phyloP scores from a whole-genome alignment of 2,329 filamentous ascomycete species.

The Dryadomyces quercivorus region DNA sequence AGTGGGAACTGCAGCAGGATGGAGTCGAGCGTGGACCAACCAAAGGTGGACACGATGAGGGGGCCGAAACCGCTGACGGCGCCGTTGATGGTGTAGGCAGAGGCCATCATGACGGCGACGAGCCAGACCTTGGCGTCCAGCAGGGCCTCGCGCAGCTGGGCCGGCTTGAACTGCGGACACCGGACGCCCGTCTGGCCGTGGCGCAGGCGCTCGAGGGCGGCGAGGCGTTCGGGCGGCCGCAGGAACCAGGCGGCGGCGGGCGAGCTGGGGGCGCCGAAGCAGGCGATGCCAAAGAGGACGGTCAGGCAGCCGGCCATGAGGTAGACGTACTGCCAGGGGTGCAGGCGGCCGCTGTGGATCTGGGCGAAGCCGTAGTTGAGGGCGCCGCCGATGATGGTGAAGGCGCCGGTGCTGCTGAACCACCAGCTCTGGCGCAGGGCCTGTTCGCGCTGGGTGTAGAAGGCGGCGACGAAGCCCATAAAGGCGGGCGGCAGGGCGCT shows the following conservation, averaged over 20 bases:
- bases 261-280: constrained; percentile 47
- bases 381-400: constrained; percentile 49
- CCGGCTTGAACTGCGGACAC: constrained; percentile 45
- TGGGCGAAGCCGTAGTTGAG: constrained; percentile 59
- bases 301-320: constrained; percentile 52
- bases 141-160: constrained; percentile 45
- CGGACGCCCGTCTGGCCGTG: constrained; percentile 51
- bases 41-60: constrained; percentile 60
- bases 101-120: constrained; percentile 55
- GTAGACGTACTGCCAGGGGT: constrained; percentile 61
- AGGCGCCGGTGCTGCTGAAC: constrained; percentile 48
- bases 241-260: constrained; percentile 60
- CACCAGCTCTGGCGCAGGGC: constrained; percentile 53
- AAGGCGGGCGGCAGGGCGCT: constrained; percentile 54
- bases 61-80: constrained; percentile 60
- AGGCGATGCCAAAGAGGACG: constrained; percentile 50
- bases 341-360: constrained; percentile 38
- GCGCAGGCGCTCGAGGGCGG: constrained; percentile 51
- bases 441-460: constrained; percentile 55
- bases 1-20: constrained; percentile 68
- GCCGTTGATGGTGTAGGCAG: constrained; percentile 60
- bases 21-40: constrained; percentile 48
- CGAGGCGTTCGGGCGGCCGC: constrained; percentile 45
- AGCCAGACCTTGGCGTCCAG: constrained; percentile 52
- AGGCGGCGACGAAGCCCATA: constrained; percentile 49